Evolutionary conservation across 352 stramenopile species (phyloP).

Genomic region (Globisporangium acanthophoron): DNA sequence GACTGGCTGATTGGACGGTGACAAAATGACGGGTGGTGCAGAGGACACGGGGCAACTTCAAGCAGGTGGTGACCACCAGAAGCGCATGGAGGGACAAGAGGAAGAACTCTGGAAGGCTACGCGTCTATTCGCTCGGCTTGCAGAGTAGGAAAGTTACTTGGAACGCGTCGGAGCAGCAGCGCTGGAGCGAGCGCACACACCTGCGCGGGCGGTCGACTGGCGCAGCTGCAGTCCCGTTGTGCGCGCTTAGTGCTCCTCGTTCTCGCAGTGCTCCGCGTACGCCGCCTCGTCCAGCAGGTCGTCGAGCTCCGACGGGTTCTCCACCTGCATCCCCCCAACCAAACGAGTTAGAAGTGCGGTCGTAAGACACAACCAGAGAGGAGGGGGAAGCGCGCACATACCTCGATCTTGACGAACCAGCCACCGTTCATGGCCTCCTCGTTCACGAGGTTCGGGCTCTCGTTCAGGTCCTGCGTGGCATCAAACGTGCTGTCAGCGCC

Average conservation of each 20-base stretch:
- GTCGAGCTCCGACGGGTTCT: conserved; percentile 65
- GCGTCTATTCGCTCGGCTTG: conserved; percentile 1
- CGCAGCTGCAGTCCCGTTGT: background rate
- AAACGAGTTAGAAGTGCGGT: background rate
- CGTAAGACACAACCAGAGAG: background rate
- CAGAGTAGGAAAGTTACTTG: background rate
- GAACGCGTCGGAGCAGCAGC: background rate
- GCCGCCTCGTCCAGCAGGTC: conserved; percentile 75
- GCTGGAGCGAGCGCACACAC: background rate
- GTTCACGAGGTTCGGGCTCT: conserved; percentile 86
- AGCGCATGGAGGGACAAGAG: background rate
- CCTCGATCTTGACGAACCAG: conserved; percentile 90
- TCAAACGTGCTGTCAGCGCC: background rate
- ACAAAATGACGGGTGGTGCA: background rate
- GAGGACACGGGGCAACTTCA: background rate
- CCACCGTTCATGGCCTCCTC: conserved; percentile 76
- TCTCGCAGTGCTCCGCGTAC: conserved; percentile 86
- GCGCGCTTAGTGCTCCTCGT: conserved; percentile 63
- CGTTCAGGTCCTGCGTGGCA: conserved; percentile 47
- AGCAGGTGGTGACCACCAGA: background rate
- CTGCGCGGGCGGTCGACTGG: background rate
- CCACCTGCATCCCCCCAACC: conserved; percentile 23
- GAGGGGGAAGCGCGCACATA: conserved; percentile 16
- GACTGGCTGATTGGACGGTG: background rate
- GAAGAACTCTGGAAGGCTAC: background rate